Conservation (phyloP, 2,329 filamentous ascomycete species). For the Pseudogymnoascus sp. region DNA sequence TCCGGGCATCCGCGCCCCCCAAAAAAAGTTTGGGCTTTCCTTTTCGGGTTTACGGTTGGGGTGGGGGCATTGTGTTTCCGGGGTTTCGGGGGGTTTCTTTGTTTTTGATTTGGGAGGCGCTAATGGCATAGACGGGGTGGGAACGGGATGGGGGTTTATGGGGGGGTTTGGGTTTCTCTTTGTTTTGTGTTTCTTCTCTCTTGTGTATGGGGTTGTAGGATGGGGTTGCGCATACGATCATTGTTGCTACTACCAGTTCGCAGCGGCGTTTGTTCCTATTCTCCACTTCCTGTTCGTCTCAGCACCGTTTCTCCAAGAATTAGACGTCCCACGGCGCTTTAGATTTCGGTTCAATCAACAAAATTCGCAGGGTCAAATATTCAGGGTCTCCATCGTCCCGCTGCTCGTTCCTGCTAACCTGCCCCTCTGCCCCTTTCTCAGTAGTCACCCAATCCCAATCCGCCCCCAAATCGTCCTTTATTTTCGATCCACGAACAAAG, state of each 20-base stretch:
- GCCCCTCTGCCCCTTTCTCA: neutral
- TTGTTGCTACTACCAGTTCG: neutral
- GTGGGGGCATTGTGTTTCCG: neutral
- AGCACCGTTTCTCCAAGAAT: conserved; percentile 1
- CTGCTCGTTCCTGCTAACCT: neutral
- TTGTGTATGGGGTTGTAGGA: neutral
- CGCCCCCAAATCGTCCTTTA: neutral
- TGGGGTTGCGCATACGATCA: neutral
- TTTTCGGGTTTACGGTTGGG: neutral
- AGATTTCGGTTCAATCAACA: neutral
- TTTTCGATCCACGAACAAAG: neutral
- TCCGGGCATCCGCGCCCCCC: neutral
- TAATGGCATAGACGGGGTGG: neutral
- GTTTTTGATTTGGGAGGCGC: neutral
- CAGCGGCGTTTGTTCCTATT: neutral
- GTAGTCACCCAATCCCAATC: neutral
- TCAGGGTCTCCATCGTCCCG: neutral
- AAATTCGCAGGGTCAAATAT: neutral
- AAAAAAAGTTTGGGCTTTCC: neutral
- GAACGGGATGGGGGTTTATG: neutral
- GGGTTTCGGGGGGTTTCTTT: neutral
- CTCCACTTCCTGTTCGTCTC: neutral
- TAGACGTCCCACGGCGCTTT: neutral
- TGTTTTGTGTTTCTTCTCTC: neutral
- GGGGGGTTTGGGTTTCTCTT: neutral